Percentiles rank a stretch among this genome's conserved stretches.
Evolutionary conservation across 2,329 filamentous ascomycete genomes (phyloP).

Genomic region (Stemphylium beticola): DNA sequence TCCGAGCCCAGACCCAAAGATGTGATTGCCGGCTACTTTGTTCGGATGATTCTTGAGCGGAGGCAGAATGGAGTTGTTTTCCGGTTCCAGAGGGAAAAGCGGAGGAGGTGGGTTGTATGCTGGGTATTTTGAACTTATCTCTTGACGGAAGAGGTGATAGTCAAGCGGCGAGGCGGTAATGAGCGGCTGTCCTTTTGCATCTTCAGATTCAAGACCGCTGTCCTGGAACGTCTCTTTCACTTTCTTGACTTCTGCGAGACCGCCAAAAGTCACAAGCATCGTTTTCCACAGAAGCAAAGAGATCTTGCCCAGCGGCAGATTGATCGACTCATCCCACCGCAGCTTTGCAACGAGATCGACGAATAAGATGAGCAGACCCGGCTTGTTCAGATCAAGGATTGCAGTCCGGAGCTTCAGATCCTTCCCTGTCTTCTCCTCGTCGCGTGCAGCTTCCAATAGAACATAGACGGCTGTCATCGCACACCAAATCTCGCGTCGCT

Average conservation of each 20-base stretch:
- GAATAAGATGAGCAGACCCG: slow-evolving; percentile 74
- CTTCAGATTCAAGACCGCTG: slow-evolving; percentile 58
- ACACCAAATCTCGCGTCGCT: slow-evolving; percentile 56
- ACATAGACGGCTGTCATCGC: slow-evolving; percentile 57
- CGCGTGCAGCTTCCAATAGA: slow-evolving; percentile 55
- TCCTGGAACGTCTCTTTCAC: slow-evolving; percentile 76
- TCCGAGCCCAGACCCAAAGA: slow-evolving; percentile 59
- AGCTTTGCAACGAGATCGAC: slow-evolving; percentile 63
- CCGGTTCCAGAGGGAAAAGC: slow-evolving; percentile 82
- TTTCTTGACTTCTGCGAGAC: slow-evolving; percentile 72
- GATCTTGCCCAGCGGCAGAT: slow-evolving; percentile 63
- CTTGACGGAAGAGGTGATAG: slow-evolving; percentile 94
- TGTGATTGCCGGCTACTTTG: slow-evolving; percentile 55
- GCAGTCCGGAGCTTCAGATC: slow-evolving; percentile 59
- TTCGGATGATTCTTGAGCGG: slow-evolving; percentile 78
- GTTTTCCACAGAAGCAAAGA: slow-evolving; percentile 92
- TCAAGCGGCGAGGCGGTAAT: slow-evolving; percentile 94
- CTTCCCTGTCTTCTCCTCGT: slow-evolving; percentile 46
- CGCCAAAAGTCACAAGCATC: slow-evolving; percentile 83
- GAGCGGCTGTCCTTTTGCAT: slow-evolving; percentile 70
- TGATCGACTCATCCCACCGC: slow-evolving; percentile 65
- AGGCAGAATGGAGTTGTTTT: slow-evolving; percentile 89
- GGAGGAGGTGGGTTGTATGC: slow-evolving; percentile 90
- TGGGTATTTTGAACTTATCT: slow-evolving; percentile 97
- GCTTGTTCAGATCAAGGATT: slow-evolving; percentile 51